phyloP scores from a whole-genome alignment of 345 rosid genomes.

The Ceriops decandra region DNA sequence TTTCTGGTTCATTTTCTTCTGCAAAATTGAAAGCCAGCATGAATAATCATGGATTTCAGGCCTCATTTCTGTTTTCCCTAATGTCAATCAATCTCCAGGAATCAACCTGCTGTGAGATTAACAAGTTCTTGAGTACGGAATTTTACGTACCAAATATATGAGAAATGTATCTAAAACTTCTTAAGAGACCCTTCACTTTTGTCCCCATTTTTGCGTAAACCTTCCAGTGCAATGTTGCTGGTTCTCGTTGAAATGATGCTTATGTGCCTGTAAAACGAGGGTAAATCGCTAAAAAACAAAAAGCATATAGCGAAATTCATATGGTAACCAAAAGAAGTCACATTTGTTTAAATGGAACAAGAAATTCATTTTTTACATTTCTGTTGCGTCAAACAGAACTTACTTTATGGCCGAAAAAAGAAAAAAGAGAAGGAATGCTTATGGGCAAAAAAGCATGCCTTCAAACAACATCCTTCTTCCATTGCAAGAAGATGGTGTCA shows the following conservation, averaged over 20 bases:
- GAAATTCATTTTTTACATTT: no score
- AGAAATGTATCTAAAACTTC: slow-evolving; percentile 50
- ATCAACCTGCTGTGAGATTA: no score
- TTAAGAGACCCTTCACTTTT: slow-evolving; percentile 53
- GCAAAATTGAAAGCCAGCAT: slow-evolving; percentile 12
- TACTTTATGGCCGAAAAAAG: not conserved
- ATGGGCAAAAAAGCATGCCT: not conserved
- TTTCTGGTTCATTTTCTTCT: slow-evolving; percentile 51
- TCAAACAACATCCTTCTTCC: not conserved
- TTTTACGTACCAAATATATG: slow-evolving; percentile 49
- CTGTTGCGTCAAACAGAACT: not conserved
- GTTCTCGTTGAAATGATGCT: not conserved
- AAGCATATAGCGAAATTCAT: no score
- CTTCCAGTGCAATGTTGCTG: not conserved
- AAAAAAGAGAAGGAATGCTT: not conserved
- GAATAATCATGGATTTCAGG: not conserved
- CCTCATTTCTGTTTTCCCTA: not conserved
- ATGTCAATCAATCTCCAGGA: not conserved
- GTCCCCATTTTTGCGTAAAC: slow-evolving; percentile 12
- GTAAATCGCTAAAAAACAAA: not conserved
- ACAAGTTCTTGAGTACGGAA: not conserved
- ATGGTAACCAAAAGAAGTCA: no score
- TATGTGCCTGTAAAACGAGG: not conserved
- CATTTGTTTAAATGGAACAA: no score
- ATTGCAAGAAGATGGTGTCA: not conserved